These are phyloP conservation scores for Fusarium staphyleae DNA, from an alignment of 2,329 filamentous ascomycete species.

Conservation along the genomic window DNA sequence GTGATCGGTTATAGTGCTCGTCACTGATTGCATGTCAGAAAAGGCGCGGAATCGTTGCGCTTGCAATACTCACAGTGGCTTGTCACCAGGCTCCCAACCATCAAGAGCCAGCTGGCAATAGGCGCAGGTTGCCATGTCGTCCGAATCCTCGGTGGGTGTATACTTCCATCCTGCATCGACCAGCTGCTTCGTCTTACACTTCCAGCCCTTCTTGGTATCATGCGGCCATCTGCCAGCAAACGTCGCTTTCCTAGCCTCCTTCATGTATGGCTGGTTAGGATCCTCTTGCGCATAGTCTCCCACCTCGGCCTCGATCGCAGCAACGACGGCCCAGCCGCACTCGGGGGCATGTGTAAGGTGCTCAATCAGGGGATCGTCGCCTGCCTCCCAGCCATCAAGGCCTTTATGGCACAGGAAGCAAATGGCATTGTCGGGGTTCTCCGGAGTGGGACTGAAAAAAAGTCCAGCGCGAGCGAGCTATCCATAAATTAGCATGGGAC, in stretches of 20 bases:
- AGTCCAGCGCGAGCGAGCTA: slow-evolving; percentile 92
- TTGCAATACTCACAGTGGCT: slow-evolving; percentile 73
- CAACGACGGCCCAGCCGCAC: slow-evolving; percentile 87
- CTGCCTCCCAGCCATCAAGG: slow-evolving; percentile 90
- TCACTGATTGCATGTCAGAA: slow-evolving; percentile 61
- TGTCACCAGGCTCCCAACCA: slow-evolving; percentile 92
- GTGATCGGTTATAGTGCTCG: slow-evolving; percentile 82
- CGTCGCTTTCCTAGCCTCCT: slow-evolving; percentile 79
- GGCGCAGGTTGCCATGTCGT: slow-evolving; percentile 89
- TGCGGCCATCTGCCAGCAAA: slow-evolving; percentile 91
- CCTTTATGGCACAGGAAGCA: slow-evolving; percentile 88
- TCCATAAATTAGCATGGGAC: slow-evolving; percentile 32
- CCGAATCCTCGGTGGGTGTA: slow-evolving; percentile 80
- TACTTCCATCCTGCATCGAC: slow-evolving; percentile 94
- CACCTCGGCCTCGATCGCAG: slow-evolving; percentile 66
- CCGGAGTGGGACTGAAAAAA: slow-evolving; percentile 79
- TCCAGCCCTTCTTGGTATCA: slow-evolving; percentile 86
- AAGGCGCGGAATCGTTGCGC: not conserved
- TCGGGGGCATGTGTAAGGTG: slow-evolving; percentile 82
- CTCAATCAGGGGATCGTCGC: slow-evolving; percentile 83
- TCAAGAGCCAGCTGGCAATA: slow-evolving; percentile 92
- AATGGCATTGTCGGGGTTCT: slow-evolving; percentile 83
- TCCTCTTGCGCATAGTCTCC: slow-evolving; percentile 73
- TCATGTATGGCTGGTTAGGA: slow-evolving; percentile 74
- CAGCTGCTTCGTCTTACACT: slow-evolving; percentile 89